Evolutionary conservation across 2,329 filamentous ascomycete species (phyloP).

Genomic region (Fusarium pininemorale): DNA sequence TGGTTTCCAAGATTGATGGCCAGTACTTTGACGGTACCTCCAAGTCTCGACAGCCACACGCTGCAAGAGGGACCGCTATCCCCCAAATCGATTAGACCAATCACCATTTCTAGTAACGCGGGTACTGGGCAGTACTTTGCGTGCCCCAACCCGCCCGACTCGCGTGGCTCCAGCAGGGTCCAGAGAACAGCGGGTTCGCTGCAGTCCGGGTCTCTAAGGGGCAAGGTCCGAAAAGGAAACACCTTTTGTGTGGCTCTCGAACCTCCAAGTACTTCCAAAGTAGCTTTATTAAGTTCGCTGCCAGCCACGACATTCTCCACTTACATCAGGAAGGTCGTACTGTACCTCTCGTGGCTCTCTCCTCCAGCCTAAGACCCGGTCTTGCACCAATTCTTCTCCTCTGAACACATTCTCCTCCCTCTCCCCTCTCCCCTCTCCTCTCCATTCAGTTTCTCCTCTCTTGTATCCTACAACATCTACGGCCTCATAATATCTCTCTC

Average conservation of each 20-base stretch:
- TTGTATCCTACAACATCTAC: background rate
- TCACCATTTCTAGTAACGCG: background rate
- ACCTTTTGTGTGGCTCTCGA: background rate
- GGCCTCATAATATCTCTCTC: background rate
- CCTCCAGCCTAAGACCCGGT: slow-evolving; percentile 1
- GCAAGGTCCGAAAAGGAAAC: slow-evolving; percentile 25
- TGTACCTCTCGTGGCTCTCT: background rate
- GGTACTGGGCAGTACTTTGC: background rate
- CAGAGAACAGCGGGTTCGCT: slow-evolving; percentile 7
- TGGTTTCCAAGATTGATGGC: background rate
- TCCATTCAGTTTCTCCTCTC: slow-evolving; percentile 4
- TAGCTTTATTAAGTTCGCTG: background rate
- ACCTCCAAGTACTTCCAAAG: slow-evolving; percentile 3
- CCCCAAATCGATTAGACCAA: background rate
- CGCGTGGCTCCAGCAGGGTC: slow-evolving; percentile 29
- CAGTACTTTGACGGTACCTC: slow-evolving; percentile 17
- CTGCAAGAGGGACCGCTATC: slow-evolving; percentile 22
- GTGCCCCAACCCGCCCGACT: background rate
- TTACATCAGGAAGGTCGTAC: slow-evolving; percentile 16
- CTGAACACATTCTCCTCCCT: slow-evolving; percentile 12
- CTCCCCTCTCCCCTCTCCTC: background rate
- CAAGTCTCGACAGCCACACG: slow-evolving; percentile 7
- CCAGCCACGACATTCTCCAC: slow-evolving; percentile 26
- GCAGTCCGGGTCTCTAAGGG: slow-evolving; percentile 20
- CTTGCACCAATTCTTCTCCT: slow-evolving; percentile 17